Percentiles rank a stretch among this genome's conserved stretches.
Evolutionary conservation across 2,329 filamentous ascomycete species (phyloP).

Genomic region (Fusarium metavorans): DNA sequence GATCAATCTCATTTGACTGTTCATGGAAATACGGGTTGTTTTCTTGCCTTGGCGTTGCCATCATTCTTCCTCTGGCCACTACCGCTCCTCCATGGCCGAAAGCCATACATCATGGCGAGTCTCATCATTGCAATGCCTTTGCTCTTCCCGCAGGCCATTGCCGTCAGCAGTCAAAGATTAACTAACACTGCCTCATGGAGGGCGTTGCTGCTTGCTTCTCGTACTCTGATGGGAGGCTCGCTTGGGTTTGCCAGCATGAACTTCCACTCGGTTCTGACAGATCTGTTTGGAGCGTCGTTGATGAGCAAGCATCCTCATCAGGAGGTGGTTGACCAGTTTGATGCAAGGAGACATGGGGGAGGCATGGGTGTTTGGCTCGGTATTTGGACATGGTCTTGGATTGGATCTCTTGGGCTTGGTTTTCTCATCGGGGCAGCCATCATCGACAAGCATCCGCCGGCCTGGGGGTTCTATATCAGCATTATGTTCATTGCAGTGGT

Average conservation of each 20-base stretch:
- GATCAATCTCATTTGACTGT: conserved; percentile 76
- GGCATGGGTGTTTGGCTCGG: conserved; percentile 85
- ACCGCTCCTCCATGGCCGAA: conserved; percentile 79
- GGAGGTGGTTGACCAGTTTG: conserved; percentile 74
- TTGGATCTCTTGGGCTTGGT: conserved; percentile 77
- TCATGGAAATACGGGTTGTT: conserved; percentile 80
- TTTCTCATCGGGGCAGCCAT: conserved; percentile 79
- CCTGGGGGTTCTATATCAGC: conserved; percentile 82
- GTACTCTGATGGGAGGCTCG: conserved; percentile 74
- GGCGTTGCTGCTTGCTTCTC: conserved; percentile 70
- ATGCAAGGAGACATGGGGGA: conserved; percentile 79
- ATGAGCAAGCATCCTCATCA: conserved; percentile 80
- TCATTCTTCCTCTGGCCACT: conserved; percentile 80
- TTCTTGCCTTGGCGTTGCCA: conserved; percentile 76
- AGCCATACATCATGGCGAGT: conserved; percentile 79
- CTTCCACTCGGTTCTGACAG: conserved; percentile 76
- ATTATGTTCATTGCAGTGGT: conserved; percentile 75
- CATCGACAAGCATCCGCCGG: conserved; percentile 72
- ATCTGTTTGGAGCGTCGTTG: conserved; percentile 81
- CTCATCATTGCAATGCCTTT: conserved; percentile 78
- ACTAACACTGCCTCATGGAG: conserved; percentile 68
- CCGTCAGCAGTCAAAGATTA: conserved; percentile 68
- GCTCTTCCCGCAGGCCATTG: conserved; percentile 80
- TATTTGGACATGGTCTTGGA: conserved; percentile 82
- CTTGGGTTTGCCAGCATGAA: conserved; percentile 85